Percentiles rank a stretch among this genome's conserved stretches.
Evolutionary conservation across 1,284 basidiomycete genomes (phyloP).

Genomic region (Afroboletus lepidellus): DNA sequence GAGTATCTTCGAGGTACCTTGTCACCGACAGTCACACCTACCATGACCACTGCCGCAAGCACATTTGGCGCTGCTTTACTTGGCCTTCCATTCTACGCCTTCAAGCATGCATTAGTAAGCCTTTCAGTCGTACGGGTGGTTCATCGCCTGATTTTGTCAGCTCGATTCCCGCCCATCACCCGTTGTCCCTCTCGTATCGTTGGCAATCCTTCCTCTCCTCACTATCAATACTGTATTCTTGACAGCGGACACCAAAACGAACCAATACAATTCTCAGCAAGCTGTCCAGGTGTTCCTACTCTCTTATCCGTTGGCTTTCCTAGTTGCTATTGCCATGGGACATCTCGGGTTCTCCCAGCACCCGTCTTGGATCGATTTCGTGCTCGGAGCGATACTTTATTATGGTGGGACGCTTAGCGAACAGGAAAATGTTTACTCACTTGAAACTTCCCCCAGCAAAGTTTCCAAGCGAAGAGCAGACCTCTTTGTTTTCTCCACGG

Average conservation of each 20-base stretch:
- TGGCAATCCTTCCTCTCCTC: conserved; percentile 57
- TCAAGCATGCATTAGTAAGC: conserved; percentile 57
- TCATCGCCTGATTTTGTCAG: conserved; percentile 29
- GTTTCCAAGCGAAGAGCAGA: conserved; percentile 48
- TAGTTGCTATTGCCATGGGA: conserved; percentile 48
- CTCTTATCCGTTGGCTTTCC: conserved; percentile 50
- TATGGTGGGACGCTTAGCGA: conserved; percentile 45
- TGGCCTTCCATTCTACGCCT: conserved; percentile 60
- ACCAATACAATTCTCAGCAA: conserved; percentile 47
- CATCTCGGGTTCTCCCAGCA: conserved; percentile 52
- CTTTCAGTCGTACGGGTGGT: neutral
- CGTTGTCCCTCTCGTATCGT: conserved; percentile 50
- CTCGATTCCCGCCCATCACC: conserved; percentile 38
- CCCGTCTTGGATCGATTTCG: conserved; percentile 53
- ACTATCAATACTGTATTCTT: conserved; percentile 59
- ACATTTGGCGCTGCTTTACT: conserved; percentile 62
- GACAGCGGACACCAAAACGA: conserved; percentile 49
- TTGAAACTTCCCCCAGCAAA: conserved; percentile 44
- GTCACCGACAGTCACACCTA: conserved; percentile 53
- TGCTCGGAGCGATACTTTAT: conserved; percentile 52
- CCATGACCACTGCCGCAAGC: conserved; percentile 51
- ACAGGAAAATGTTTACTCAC: conserved; percentile 3
- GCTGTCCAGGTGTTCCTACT: conserved; percentile 51
- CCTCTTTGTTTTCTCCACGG: conserved; percentile 45
- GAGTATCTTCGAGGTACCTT: conserved; percentile 61